A percentile compares a stretch with the other conserved stretches of the same genome.
These are phyloP conservation scores for Dorcoceras hygrometricum DNA, from an alignment of 257 asterid genomes.

Conservation along the genomic window DNA sequence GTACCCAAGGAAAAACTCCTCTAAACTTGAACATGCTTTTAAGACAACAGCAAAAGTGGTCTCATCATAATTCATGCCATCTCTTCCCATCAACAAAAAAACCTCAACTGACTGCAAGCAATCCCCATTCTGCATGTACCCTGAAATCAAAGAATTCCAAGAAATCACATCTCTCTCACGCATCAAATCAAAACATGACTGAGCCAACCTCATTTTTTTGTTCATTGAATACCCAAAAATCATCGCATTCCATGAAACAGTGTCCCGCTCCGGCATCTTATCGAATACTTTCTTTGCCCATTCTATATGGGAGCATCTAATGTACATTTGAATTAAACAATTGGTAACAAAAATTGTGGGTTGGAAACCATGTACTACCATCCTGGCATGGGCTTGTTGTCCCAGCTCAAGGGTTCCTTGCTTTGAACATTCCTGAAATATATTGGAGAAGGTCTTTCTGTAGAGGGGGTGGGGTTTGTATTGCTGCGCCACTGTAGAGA, in stretches of 20 bases:
- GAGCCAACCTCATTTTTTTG: conserved; percentile 46
- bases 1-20: conserved; percentile 40
- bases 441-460: conserved; percentile 57
- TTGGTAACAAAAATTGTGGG: conserved; percentile 74
- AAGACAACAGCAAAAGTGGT: conserved; percentile 65
- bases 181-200: conserved; percentile 47
- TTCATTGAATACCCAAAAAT: conserved; percentile 50
- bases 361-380: conserved; percentile 62
- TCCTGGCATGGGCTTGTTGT: conserved; percentile 67
- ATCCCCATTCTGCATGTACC: conserved; percentile 60
- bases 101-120: conserved; percentile 40
- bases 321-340: conserved; percentile 66
- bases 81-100: conserved; percentile 57
- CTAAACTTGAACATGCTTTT: conserved; percentile 63
- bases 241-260: conserved; percentile 74
- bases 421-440: conserved; percentile 65
- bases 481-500: conserved; percentile 31
- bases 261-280: conserved; percentile 60
- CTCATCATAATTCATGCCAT: conserved; percentile 49
- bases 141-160: conserved; percentile 86
- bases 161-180: conserved; percentile 75
- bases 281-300: conserved; percentile 66
- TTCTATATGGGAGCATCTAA: conserved; percentile 45
- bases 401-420: conserved; percentile 49
- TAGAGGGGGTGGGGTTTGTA: conserved; percentile 26